Percentiles rank a stretch among this genome's conserved stretches.
These are phyloP conservation scores for Boletus fagicola DNA, from an alignment of 768 basidiomycete species.

Conservation along the genomic window DNA sequence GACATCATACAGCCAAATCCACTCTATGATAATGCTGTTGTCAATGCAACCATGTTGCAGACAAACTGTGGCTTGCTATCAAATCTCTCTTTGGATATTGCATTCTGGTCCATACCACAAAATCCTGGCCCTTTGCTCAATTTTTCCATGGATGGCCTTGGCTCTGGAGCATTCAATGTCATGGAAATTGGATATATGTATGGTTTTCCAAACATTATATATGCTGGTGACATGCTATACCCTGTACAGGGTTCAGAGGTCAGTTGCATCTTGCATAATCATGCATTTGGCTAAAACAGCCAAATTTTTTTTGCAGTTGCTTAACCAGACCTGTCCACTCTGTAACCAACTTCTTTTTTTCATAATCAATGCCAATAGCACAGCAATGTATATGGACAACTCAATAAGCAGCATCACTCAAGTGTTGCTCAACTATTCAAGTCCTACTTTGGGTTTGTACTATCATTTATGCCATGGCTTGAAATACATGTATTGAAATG, in stretches of 20 bases:
- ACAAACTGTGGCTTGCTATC: not conserved
- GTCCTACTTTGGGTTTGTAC: too few relatives aligned
- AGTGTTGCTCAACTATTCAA: too few relatives aligned
- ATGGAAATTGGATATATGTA: too few relatives aligned
- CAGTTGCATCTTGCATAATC: not conserved
- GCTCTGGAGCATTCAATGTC: not conserved
- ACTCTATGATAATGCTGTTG: not conserved
- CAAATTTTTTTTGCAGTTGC: not conserved
- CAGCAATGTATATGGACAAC: not conserved
- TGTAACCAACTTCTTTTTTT: not conserved
- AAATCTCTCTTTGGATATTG: not conserved
- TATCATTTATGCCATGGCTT: not conserved
- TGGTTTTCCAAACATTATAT: not conserved
- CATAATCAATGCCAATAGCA: not conserved
- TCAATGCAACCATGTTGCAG: not conserved
- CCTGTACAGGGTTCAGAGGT: not conserved
- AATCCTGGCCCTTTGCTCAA: not conserved
- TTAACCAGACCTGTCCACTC: not conserved
- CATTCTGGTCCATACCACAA: too few relatives aligned
- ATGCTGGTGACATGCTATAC: not conserved
- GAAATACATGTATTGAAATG: too few relatives aligned
- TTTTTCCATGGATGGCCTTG: not conserved
- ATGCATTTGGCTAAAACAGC: not conserved
- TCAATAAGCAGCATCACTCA: not conserved
- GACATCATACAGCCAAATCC: not conserved